Evolutionary conservation across 163 green algal genomes (phyloP).

Genomic region (Chlorella variabilis): DNA sequence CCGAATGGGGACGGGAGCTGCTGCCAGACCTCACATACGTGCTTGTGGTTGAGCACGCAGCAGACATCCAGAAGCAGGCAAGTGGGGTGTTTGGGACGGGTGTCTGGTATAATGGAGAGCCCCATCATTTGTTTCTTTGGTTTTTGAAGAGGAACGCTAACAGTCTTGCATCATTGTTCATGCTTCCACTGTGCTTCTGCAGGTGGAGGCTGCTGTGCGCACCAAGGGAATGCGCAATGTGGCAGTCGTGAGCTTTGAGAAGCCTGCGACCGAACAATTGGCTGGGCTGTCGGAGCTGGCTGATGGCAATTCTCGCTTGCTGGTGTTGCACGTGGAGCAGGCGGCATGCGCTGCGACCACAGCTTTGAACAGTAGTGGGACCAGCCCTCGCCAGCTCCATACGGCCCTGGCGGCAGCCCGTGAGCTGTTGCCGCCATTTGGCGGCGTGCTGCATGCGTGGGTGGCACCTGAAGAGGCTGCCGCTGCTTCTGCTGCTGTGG

Average conservation of each 20-base stretch:
- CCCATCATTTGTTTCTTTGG: too few species aligned
- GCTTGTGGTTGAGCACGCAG: not conserved
- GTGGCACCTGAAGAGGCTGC: not conserved
- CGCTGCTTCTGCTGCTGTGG: slow-evolving; percentile 13
- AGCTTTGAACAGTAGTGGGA: not conserved
- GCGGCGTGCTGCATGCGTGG: slow-evolving; percentile 32
- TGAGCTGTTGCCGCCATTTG: slow-evolving; percentile 50
- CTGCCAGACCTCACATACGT: slow-evolving; percentile 31
- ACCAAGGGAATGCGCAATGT: slow-evolving; percentile 38
- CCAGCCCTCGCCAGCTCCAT: slow-evolving; percentile 17
- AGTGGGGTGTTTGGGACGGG: not conserved
- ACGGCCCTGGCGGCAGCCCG: slow-evolving; percentile 46
- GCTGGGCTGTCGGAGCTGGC: not conserved
- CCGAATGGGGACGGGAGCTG: slow-evolving; percentile 25
- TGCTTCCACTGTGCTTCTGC: not conserved
- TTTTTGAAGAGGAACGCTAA: too few species aligned
- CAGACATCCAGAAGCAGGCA: not conserved
- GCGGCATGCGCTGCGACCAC: not conserved
- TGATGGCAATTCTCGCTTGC: slow-evolving; percentile 10
- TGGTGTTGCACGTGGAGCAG: slow-evolving; percentile 26
- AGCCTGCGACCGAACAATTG: slow-evolving; percentile 1
- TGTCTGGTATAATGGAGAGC: too few species aligned
- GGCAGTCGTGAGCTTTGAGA: slow-evolving; percentile 29
- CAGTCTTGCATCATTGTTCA: too few species aligned
- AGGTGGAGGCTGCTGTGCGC: slow-evolving; percentile 2